A percentile compares a stretch with the other conserved stretches of the same genome.
phyloP scores from a whole-genome alignment of 2,329 filamentous ascomycete genomes.

The Onygenales sp. region DNA sequence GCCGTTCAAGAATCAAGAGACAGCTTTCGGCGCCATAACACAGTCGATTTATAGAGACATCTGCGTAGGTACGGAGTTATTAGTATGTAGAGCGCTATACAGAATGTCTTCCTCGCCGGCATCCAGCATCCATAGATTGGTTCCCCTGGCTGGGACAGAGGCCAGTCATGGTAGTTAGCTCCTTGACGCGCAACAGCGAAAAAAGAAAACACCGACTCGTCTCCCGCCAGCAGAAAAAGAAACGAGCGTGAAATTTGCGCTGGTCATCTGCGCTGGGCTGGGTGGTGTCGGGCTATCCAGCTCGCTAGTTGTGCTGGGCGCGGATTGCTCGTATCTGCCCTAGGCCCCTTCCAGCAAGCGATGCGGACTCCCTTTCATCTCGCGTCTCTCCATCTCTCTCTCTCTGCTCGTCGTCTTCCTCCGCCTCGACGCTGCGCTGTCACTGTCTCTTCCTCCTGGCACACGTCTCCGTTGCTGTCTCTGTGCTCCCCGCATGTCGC shows the following conservation, averaged over 20 bases:
- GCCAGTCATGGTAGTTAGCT: too few species aligned
- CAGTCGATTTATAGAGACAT: too few species aligned
- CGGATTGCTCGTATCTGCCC: not conserved
- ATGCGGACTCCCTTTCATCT: not conserved
- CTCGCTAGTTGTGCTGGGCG: not conserved
- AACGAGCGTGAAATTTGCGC: not conserved
- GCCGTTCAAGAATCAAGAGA: too few species aligned
- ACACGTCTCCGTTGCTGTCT: not conserved
- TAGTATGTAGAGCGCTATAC: too few species aligned
- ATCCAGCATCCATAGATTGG: too few species aligned
- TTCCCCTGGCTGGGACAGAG: too few species aligned
- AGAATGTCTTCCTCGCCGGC: too few species aligned
- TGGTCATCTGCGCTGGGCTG: conserved; percentile 3
- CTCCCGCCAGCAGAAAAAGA: not conserved
- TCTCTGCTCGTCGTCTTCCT: not conserved
- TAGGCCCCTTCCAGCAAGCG: not conserved
- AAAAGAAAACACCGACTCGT: not conserved
- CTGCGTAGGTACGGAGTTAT: too few species aligned
- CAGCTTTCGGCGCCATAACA: too few species aligned
- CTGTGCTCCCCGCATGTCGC: not conserved
- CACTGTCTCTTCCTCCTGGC: not conserved
- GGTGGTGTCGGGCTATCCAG: not conserved
- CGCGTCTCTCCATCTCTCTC: not conserved
- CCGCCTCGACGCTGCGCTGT: not conserved
- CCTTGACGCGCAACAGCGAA: not conserved